Base-by-base conservation (phyloP, 2,329 filamentous ascomycete species). In the Dothideomycetidae sp. region DNA sequence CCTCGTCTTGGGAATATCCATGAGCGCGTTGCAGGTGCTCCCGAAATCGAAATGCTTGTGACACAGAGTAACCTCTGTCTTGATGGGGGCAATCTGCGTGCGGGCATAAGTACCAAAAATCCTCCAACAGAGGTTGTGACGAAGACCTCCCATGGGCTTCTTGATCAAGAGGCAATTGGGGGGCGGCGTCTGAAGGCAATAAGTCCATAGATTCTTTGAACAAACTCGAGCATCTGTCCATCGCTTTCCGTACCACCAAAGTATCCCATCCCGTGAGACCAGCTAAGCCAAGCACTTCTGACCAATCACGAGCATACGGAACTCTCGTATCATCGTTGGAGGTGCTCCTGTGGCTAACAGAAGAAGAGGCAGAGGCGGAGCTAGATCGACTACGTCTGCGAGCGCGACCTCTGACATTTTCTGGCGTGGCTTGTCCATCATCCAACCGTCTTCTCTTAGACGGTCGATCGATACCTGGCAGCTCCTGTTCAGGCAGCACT, bases 241-340 rank as follows among this genome's bases (percentile, higher is more conserved):
- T 71, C 0, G 84, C 71, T 18, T 81, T 71, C 36, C 75, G 70
- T 10, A 94, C 58, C 1, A 75, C 78, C 1, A 62, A 56, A 0
- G 65, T 56, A 1, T 79, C 63, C 57, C 85, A 86, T 0, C 81
- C 83, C 2, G 71, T 71, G 34, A 92, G 60, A 0, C 81, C 70
- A 2, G 88, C 88, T 1, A 84, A 67, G 1, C 81, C 81, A 17
- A 94, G 60, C 1, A 94, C 71, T 46, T 93, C 82, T 46, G 75
- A 80, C 88, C 88, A 96, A 59, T 92, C 81, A 14, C 81, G 70
- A 10, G 74, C 60, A 10, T 56, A 64, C 53, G 66, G 32, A 16
- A 39, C 42, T n/a, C 26, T 23, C 9, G 19, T 15, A 7, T 29
- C 18, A 5, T 33, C 32, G 19, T 36, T 12, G 11, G 29, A 33